A percentile compares a stretch with the other conserved stretches of the same genome.
phyloP scores from a whole-genome alignment of 768 basidiomycete genomes.

The Leccinellum luteum region DNA sequence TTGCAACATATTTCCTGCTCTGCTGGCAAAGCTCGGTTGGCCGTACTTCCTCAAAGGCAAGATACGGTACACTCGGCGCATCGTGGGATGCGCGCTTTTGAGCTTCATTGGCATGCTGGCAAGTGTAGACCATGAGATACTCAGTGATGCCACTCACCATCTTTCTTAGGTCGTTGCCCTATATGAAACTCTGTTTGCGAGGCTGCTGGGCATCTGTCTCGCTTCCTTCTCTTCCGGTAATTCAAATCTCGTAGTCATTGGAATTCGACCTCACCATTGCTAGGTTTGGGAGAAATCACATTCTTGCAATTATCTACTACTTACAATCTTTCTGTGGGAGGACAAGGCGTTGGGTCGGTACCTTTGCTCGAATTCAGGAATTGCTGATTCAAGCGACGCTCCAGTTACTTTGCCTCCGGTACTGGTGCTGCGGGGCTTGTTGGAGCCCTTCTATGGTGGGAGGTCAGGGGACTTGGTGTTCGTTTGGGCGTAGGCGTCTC shows the following conservation, averaged over 20 bases:
- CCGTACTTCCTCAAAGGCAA: conserved; percentile 86
- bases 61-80: conserved; percentile 74
- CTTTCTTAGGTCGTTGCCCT: conserved; percentile 66
- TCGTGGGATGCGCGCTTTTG: conserved; percentile 70
- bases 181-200: conserved; percentile 60
- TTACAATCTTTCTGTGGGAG: conserved; percentile 68
- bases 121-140: conserved; percentile 28
- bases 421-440: conserved; percentile 93
- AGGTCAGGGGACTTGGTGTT: conserved; percentile 82
- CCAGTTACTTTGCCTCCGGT: conserved; percentile 87
- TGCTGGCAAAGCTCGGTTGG: conserved; percentile 88
- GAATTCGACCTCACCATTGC: conserved; percentile 5
- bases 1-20: conserved; percentile 89
- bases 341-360: conserved; percentile 76
- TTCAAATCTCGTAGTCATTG: not conserved
- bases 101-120: conserved; percentile 89
- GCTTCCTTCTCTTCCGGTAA: conserved; percentile 87
- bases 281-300: conserved; percentile 91
- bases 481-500: conserved; percentile 79
- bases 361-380: not conserved
- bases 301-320: conserved; percentile 92
- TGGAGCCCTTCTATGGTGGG: conserved; percentile 95
- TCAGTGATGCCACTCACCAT: not conserved
- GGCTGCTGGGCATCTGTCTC: conserved; percentile 76
- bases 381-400: not conserved